These are phyloP conservation scores for Hysterium pulicare DNA, from an alignment of 2,329 filamentous ascomycete genomes.

Conservation along the genomic window DNA sequence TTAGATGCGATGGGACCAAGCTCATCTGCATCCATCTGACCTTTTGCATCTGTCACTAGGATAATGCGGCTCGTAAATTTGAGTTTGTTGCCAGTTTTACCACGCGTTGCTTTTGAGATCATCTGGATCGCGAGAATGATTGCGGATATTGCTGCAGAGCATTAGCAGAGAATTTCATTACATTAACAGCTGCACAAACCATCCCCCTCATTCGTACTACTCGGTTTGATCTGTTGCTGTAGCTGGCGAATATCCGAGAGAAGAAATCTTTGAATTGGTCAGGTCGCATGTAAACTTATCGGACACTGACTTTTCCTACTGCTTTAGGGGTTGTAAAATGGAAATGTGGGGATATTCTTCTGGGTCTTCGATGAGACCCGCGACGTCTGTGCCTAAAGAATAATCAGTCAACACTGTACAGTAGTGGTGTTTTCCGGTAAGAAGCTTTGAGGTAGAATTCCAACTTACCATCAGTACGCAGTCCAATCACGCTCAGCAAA, in stretches of 20 bases:
- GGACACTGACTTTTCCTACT: slow-evolving; percentile 49
- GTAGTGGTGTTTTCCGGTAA: not conserved
- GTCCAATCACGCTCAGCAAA: slow-evolving; percentile 73
- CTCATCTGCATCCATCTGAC: slow-evolving; percentile 68
- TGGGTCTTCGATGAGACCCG: slow-evolving; percentile 55
- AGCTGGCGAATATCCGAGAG: slow-evolving; percentile 69
- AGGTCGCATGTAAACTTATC: slow-evolving; percentile 3
- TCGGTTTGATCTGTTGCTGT: slow-evolving; percentile 62
- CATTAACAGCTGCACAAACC: slow-evolving; percentile 40
- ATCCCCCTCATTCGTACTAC: slow-evolving; percentile 68
- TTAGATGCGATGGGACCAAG: slow-evolving; percentile 67
- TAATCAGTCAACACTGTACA: slow-evolving; percentile 2
- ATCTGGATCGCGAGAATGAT: slow-evolving; percentile 82
- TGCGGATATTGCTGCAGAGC: slow-evolving; percentile 64
- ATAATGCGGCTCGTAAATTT: slow-evolving; percentile 56
- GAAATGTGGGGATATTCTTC: slow-evolving; percentile 79
- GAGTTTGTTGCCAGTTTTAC: slow-evolving; percentile 50
- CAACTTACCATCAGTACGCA: slow-evolving; percentile 66
- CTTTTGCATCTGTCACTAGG: slow-evolving; percentile 78
- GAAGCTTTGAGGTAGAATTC: not conserved
- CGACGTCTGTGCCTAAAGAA: slow-evolving; percentile 23
- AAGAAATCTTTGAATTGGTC: slow-evolving; percentile 43
- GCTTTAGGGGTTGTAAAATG: slow-evolving; percentile 61
- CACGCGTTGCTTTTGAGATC: slow-evolving; percentile 82
- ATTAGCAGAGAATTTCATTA: slow-evolving; percentile 12